A percentile compares a stretch with the other conserved stretches of the same genome.
These are phyloP conservation scores for Aspergillus terreus DNA, from an alignment of 2,329 filamentous ascomycete species.

Conservation along the genomic window DNA sequence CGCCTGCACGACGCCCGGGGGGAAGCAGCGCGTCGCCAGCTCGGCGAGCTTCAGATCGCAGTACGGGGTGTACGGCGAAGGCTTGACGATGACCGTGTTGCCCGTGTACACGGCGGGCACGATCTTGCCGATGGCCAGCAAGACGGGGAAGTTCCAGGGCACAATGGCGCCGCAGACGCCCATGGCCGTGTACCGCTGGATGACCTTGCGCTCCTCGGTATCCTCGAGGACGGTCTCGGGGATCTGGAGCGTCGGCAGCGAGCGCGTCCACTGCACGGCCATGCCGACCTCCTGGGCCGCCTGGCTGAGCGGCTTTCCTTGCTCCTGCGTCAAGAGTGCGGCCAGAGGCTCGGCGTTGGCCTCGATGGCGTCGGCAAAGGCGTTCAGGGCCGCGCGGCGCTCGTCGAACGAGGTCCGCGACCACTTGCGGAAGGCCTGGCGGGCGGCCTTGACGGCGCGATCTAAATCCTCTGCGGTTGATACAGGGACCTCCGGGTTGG, in stretches of 20 bases:
- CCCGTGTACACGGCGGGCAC: slow-evolving; percentile 49
- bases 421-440: slow-evolving; percentile 49
- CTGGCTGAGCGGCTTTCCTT: slow-evolving; percentile 37
- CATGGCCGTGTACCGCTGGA: slow-evolving; percentile 36
- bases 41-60: slow-evolving; percentile 53
- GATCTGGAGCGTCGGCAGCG: slow-evolving; percentile 30
- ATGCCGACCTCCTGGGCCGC: slow-evolving; percentile 23
- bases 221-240: slow-evolving; percentile 49
- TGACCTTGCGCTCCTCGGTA: slow-evolving; percentile 34
- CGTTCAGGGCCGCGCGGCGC: slow-evolving; percentile 28
- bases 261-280: slow-evolving; percentile 21
- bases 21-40: slow-evolving; percentile 48
- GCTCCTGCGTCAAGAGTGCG: slow-evolving; percentile 40
- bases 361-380: slow-evolving; percentile 34
- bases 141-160: slow-evolving; percentile 55
- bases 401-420: slow-evolving; percentile 31
- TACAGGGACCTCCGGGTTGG: slow-evolving; percentile 51
- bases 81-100: slow-evolving; percentile 53
- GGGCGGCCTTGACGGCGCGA: slow-evolving; percentile 47
- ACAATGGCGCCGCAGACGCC: slow-evolving; percentile 52
- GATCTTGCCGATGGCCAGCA: slow-evolving; percentile 49
- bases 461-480: slow-evolving; percentile 49
- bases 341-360: slow-evolving; percentile 33
- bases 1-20: slow-evolving; percentile 55
- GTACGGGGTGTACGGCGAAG: slow-evolving; percentile 53